phyloP scores from a whole-genome alignment of 2,329 filamentous ascomycete species.

The Dryadomyces quercus-mongolicae region DNA sequence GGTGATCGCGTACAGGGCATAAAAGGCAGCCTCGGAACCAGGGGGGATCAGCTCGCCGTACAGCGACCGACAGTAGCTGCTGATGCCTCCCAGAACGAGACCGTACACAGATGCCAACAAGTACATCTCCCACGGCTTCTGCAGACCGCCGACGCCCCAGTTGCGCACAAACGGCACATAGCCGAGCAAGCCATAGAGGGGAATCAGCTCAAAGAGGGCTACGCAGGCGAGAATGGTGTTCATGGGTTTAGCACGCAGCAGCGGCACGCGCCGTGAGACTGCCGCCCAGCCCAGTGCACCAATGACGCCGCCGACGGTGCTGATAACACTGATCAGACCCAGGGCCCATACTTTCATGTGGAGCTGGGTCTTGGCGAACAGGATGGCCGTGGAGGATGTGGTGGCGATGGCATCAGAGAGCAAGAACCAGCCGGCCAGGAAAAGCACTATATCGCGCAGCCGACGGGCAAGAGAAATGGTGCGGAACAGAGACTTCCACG shows the following conservation, averaged over 20 bases:
- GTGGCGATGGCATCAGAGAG: conserved; percentile 91
- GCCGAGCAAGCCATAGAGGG: conserved; percentile 78
- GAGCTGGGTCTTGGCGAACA: conserved; percentile 90
- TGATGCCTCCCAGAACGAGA: conserved; percentile 84
- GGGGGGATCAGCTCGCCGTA: conserved; percentile 91
- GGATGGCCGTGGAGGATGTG: conserved; percentile 82
- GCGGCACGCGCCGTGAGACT: conserved; percentile 55
- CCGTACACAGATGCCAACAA: conserved; percentile 83
- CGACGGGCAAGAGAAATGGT: conserved; percentile 65
- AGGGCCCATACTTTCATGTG: conserved; percentile 81
- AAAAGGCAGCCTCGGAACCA: conserved; percentile 91
- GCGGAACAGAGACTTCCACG: conserved; percentile 76
- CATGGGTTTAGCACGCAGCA: conserved; percentile 48
- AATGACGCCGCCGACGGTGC: conserved; percentile 68
- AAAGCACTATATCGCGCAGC: conserved; percentile 62
- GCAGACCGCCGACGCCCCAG: conserved; percentile 72
- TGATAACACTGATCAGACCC: conserved; percentile 88
- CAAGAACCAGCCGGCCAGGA: conserved; percentile 85
- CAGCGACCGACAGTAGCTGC: conserved; percentile 81
- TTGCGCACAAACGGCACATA: conserved; percentile 69
- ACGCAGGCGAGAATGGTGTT: conserved; percentile 93
- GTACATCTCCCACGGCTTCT: conserved; percentile 95
- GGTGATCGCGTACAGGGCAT: conserved; percentile 91
- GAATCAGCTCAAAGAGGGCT: conserved; percentile 80
- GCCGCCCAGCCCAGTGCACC: conserved; percentile 86